phyloP scores from a whole-genome alignment of 1,139 yeast genomes.

The Scheffersomyces insectosa region DNA sequence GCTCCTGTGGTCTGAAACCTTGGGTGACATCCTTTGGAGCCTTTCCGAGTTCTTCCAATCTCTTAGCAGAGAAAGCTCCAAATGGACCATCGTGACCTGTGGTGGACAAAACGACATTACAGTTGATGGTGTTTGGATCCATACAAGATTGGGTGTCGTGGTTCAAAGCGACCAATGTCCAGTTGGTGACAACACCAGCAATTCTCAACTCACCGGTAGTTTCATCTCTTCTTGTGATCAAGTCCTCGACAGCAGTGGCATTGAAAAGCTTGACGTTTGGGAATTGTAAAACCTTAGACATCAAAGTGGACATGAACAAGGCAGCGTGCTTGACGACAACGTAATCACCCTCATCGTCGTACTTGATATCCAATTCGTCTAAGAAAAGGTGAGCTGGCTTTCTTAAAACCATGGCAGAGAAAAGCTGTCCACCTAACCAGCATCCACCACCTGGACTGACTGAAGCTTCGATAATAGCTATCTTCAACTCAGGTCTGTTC shows the following conservation, averaged over 20 bases:
- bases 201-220: conserved; percentile 58
- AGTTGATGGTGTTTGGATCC: conserved; percentile 83
- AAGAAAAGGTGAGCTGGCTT: conserved; percentile 74
- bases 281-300: conserved; percentile 67
- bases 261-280: conserved; percentile 79
- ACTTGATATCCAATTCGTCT: conserved; percentile 62
- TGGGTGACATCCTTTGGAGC: conserved; percentile 23
- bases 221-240: conserved; percentile 68
- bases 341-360: conserved; percentile 79
- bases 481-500: conserved; percentile 74
- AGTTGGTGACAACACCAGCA: conserved; percentile 81
- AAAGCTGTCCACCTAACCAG: conserved; percentile 79
- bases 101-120: conserved; percentile 69
- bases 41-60: conserved; percentile 37
- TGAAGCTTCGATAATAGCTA: conserved; percentile 73
- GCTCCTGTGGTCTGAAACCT: conserved; percentile 13
- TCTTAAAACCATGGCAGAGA: conserved; percentile 77
- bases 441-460: conserved; percentile 84
- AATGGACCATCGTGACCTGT: conserved; percentile 85
- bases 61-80: conserved; percentile 74
- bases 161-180: conserved; percentile 77
- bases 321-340: conserved; percentile 85
- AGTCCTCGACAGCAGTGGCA: conserved; percentile 81
- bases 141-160: conserved; percentile 79
- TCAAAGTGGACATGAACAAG: conserved; percentile 68